Base-by-base conservation (phyloP, 345 rosid genomes). In the Eucalyptus virginea region DNA sequence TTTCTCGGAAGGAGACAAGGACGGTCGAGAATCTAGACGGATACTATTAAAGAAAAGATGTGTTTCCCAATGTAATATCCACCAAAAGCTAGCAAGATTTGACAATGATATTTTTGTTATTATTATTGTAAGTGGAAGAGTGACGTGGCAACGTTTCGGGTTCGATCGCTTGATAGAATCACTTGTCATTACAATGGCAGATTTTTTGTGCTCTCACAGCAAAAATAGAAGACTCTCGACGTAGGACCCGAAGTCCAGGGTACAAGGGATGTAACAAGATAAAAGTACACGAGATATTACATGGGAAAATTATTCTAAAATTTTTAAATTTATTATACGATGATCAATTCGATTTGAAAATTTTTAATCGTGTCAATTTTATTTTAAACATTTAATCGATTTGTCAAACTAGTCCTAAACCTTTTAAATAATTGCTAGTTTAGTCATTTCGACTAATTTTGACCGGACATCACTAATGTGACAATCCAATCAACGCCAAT, bases 401-500 rank as follows among this genome's bases (percentile, higher is more conserved):
- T 52, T 0, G 1, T 52, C 58, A 52, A 19, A 21, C 11, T 52
- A 52, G 5, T 8, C 26, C 1, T 8, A 52, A 52, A 0, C 26
- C 11, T 52, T 52, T 52, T 52, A 52, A 52, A 52, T 2, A 52
- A 52, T 52, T 52, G 1, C 0, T 1, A 52, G 26, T 52, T 52
- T 52, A 52, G 11, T 52, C 11, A 19, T 19, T 52, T 52, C 1
- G 5, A 52, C 1, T 52, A 52, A 52, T 52, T 52, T 52, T 52
- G 5, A 52, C 0, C 8, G 0, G 2, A 0, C 0, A 19, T 52
- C 24, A 19, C 11, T 52, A 19, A 0, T 2, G 1, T 52, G 58
- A 19, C 0, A 0, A 52, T 8, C 0, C 0, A 52, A 19, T 52
- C 0, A 52, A 0, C 3, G 11, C 0, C 0, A 2, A 11, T 2